Percentiles rank a stretch among this genome's conserved stretches.
Conservation (phyloP, 345 rosid genomes). For the Heritiera littoralis region DNA sequence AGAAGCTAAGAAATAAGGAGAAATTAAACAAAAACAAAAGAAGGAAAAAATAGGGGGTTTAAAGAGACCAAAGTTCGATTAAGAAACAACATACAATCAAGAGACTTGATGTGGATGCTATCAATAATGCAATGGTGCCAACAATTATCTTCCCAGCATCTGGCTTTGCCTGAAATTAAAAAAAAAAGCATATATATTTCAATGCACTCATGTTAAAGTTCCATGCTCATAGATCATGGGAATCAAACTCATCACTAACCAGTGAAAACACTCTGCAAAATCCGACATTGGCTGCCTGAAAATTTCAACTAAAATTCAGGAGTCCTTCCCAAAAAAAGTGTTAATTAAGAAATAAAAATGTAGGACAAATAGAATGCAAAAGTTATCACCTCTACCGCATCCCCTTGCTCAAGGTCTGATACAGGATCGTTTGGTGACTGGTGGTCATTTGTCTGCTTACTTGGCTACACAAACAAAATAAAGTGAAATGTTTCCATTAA, state of each 20-base stretch:
- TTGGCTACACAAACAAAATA: conserved; percentile 31
- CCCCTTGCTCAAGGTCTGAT: conserved; percentile 60
- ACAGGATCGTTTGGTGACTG: conserved; percentile 37
- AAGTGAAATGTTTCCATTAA: conserved; percentile 1
- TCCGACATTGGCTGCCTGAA: conserved; percentile 78
- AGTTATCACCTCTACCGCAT: conserved; percentile 57
- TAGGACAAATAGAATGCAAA: conserved; percentile 17
- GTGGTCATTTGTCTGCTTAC: conserved; percentile 44
- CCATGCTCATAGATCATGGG: conserved; percentile 1
- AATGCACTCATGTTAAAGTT: not conserved
- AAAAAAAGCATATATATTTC: not conserved
- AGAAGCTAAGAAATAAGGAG: not conserved
- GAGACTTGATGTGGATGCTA: conserved; percentile 71
- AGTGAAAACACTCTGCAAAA: conserved; percentile 66
- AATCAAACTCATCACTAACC: conserved; percentile 43
- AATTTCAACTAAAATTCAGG: conserved; percentile 24
- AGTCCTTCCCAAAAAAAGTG: conserved; percentile 13
- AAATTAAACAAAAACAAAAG: not conserved
- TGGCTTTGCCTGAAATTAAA: conserved; percentile 63
- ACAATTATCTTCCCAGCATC: conserved; percentile 73
- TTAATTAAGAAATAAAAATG: conserved; percentile 5
- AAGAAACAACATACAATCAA: conserved; percentile 54
- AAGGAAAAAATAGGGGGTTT: not conserved
- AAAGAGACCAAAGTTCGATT: not conserved
- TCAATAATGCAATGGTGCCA: conserved; percentile 72